Conservation (phyloP, 1,284 basidiomycete species). For the Rhodotorula sp. region DNA sequence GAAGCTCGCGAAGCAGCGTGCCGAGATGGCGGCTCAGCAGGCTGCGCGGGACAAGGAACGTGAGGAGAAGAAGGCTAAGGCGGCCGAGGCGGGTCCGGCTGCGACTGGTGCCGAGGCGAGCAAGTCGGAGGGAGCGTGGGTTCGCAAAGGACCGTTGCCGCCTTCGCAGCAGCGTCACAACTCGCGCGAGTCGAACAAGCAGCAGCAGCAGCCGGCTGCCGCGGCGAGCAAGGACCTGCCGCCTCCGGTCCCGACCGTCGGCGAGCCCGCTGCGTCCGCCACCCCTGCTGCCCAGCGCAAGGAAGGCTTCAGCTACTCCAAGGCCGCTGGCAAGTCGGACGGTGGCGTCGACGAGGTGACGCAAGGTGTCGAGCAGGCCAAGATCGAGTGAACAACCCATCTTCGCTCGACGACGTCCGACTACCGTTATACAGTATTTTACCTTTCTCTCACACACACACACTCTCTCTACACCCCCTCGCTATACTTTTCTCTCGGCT, state of each 20-base stretch:
- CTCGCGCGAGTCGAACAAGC: background rate
- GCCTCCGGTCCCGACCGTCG: conserved; percentile 13
- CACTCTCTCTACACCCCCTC: too few species aligned
- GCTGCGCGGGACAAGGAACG: conserved; percentile 7
- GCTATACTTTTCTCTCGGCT: too few species aligned
- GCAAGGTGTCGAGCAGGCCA: conserved; percentile 1
- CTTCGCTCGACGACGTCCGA: too few species aligned
- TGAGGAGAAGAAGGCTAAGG: conserved; percentile 1
- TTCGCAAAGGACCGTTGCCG: conserved; percentile 21
- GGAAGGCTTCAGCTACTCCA: conserved; percentile 14
- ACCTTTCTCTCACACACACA: too few species aligned
- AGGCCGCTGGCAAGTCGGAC: conserved; percentile 7
- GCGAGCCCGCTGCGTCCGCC: background rate
- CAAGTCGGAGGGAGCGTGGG: conserved; percentile 24
- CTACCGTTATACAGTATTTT: too few species aligned
- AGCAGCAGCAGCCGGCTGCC: background rate
- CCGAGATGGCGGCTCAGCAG: background rate
- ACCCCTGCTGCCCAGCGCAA: background rate
- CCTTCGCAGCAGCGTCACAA: conserved; percentile 1
- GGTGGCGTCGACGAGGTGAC: conserved; percentile 8
- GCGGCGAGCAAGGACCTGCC: background rate
- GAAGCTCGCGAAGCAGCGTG: conserved; percentile 9
- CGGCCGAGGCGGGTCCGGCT: background rate
- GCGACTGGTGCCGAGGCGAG: background rate
- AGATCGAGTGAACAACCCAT: background rate